Percentiles rank a stretch among this genome's conserved stretches.
Evolutionary conservation across 2,329 filamentous ascomycete genomes (phyloP).

Genomic region (Endocalyx cinctus): DNA sequence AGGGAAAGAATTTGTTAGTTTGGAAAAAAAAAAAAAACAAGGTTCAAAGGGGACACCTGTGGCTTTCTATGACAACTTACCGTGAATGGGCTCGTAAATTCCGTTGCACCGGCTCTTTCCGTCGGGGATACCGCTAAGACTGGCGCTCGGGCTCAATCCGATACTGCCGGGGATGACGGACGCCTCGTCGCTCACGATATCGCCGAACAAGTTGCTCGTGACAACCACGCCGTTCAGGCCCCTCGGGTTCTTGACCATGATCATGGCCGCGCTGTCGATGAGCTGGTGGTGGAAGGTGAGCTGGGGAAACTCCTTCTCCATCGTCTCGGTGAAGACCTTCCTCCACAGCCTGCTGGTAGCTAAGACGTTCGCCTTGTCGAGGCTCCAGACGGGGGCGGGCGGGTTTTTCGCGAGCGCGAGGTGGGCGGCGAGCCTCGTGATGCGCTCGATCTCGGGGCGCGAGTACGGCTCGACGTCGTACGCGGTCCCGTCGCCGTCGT

Average conservation of each 20-base stretch:
- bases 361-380: constrained; percentile 96
- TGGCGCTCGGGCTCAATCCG: constrained; percentile 83
- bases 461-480: constrained; percentile 86
- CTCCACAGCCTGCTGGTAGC: constrained; percentile 88
- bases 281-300: constrained; percentile 82
- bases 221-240: constrained; percentile 86
- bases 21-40: background rate
- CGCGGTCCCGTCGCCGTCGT: constrained; percentile 67
- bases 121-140: constrained; percentile 79
- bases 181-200: constrained; percentile 94
- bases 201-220: constrained; percentile 90
- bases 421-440: constrained; percentile 75
- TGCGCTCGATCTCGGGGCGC: constrained; percentile 78
- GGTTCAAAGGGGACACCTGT: background rate
- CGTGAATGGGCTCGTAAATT: constrained; percentile 97
- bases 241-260: constrained; percentile 91
- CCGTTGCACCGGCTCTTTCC: constrained; percentile 82
- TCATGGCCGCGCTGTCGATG: constrained; percentile 95
- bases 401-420: constrained; percentile 74
- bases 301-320: constrained; percentile 84
- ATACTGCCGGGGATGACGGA: constrained; percentile 90
- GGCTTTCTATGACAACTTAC: too few species aligned
- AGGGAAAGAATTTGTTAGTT: background rate
- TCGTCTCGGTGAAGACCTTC: constrained; percentile 78
- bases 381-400: constrained; percentile 72